These are phyloP conservation scores for Dendrocalamus latiflorus DNA, from an alignment of 202 grass and related monocot genomes.

Conservation along the genomic window DNA sequence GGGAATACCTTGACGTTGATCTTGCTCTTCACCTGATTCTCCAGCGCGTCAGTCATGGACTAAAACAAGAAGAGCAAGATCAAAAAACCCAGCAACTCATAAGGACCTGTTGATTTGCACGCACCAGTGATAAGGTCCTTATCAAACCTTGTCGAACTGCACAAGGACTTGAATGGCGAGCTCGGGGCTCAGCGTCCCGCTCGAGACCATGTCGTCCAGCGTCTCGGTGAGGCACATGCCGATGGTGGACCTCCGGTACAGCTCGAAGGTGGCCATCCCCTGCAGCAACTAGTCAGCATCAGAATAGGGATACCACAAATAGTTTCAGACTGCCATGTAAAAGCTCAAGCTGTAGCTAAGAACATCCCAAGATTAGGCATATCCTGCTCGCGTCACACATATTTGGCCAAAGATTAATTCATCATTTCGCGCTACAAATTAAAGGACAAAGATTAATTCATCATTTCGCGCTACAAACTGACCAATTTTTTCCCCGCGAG, in stretches of 20 bases:
- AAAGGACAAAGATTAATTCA: not conserved
- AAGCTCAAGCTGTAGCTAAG: not conserved
- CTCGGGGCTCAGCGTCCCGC: conserved; percentile 60
- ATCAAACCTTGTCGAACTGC: conserved; percentile 77
- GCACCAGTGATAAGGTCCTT: not conserved
- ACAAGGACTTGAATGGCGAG: conserved; percentile 81
- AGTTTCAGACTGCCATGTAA: not conserved
- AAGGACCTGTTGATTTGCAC: not conserved
- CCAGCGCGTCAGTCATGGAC: conserved; percentile 81
- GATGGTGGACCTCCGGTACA: conserved; percentile 82
- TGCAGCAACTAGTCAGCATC: conserved; percentile 4
- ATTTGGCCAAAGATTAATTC: not conserved
- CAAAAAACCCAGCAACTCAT: not conserved
- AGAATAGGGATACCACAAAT: not conserved
- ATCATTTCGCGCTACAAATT: not conserved
- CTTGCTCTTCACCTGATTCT: conserved; percentile 81
- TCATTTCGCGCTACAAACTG: not conserved
- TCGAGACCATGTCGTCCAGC: conserved; percentile 76
- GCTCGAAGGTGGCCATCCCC: conserved; percentile 79
- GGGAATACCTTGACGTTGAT: conserved; percentile 62
- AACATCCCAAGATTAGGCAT: not conserved
- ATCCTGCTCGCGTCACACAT: not conserved
- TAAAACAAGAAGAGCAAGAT: conserved; percentile 28
- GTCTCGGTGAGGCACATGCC: conserved; percentile 77
- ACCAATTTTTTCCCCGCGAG: not conserved